Percentiles rank a stretch among this genome's conserved stretches.
Evolutionary conservation across 1,139 yeast species (phyloP).

Genomic region (Spencermartinsiella ligniputridi): DNA sequence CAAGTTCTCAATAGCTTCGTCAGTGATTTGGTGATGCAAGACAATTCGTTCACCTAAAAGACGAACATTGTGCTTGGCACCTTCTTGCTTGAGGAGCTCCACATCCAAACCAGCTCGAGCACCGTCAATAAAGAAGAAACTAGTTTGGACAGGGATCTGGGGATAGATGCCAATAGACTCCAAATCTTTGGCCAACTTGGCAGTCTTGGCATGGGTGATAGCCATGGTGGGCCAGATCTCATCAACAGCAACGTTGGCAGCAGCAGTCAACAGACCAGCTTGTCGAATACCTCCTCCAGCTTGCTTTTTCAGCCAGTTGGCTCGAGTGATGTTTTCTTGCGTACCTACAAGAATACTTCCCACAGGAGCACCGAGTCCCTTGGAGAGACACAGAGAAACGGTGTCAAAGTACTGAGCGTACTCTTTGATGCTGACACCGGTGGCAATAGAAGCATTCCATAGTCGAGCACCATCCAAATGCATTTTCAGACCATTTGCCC

Average conservation of each 20-base stretch:
- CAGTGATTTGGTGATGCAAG: constrained; percentile 75
- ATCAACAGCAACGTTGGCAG: constrained; percentile 77
- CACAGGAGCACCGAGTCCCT: constrained; percentile 91
- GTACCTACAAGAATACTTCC: constrained; percentile 85
- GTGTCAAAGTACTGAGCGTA: constrained; percentile 81
- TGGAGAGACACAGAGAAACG: constrained; percentile 83
- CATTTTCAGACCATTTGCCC: constrained; percentile 55
- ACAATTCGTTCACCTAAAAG: constrained; percentile 71
- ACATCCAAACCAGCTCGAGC: constrained; percentile 57
- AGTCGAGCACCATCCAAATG: constrained; percentile 96
- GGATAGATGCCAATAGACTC: constrained; percentile 48
- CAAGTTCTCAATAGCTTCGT: constrained; percentile 60
- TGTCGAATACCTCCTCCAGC: constrained; percentile 95
- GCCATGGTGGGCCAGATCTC: constrained; percentile 62
- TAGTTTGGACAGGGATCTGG: constrained; percentile 78
- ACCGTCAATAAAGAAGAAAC: constrained; percentile 76
- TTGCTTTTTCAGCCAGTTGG: constrained; percentile 87
- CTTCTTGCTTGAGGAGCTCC: constrained; percentile 50
- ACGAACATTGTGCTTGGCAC: constrained; percentile 57
- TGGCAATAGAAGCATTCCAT: constrained; percentile 81
- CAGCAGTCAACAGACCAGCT: constrained; percentile 74
- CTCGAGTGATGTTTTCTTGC: constrained; percentile 55
- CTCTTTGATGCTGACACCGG: constrained; percentile 64
- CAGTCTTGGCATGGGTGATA: constrained; percentile 64
- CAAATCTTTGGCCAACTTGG: constrained; percentile 50